Conservation (phyloP, 352 stramenopile genomes). For the Vaucheria bursata region DNA sequence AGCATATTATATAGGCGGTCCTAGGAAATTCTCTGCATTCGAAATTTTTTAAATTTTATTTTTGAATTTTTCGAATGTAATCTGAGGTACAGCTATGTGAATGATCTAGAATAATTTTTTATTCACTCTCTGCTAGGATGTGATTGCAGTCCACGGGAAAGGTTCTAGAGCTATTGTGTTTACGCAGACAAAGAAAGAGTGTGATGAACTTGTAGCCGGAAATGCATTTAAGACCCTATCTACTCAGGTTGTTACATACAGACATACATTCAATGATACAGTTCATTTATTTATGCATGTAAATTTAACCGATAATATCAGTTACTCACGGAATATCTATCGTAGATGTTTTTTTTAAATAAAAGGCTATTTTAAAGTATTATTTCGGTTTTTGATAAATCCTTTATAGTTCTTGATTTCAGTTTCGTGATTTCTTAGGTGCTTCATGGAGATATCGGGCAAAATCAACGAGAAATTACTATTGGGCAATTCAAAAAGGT, state of each 20-base stretch:
- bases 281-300: not conserved
- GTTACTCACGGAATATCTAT: not conserved
- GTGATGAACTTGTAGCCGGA: conserved; percentile 77
- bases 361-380: not conserved
- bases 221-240: conserved; percentile 69
- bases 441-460: conserved; percentile 91
- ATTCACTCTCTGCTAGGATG: too few species aligned
- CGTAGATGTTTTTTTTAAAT: not conserved
- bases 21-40: too few species aligned
- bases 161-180: conserved; percentile 78
- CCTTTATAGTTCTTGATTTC: too few species aligned
- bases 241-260: conserved; percentile 54
- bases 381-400: too few species aligned
- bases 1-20: too few species aligned
- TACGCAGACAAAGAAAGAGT: conserved; percentile 89
- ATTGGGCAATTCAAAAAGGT: conserved; percentile 92
- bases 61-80: too few species aligned
- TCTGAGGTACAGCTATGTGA: too few species aligned
- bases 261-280: not conserved
- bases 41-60: too few species aligned
- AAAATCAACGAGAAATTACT: conserved; percentile 91
- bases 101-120: too few species aligned
- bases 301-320: not conserved
- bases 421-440: too few species aligned
- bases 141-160: conserved; percentile 53